Evolutionary conservation across 1,139 yeast genomes (phyloP).

Genomic region (Taiozyma onychis): DNA sequence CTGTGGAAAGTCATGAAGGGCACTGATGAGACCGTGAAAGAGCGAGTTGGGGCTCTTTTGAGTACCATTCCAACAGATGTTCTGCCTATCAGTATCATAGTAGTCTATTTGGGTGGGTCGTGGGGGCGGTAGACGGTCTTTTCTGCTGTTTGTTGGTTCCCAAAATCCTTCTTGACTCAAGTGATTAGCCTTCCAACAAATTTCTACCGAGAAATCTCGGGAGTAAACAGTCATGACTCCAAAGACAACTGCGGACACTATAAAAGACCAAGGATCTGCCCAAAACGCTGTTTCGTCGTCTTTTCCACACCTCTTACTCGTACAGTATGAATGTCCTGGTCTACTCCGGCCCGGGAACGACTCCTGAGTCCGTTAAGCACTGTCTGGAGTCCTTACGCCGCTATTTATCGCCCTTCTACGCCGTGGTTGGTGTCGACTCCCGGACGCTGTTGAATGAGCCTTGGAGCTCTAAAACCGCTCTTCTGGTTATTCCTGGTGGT

Average conservation of each 20-base stretch:
- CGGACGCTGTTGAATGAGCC: conserved; percentile 69
- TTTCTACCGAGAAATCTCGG: neutral
- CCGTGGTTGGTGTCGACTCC: conserved; percentile 70
- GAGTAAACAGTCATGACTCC: neutral
- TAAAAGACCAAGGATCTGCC: neutral
- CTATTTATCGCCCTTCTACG: conserved; percentile 82
- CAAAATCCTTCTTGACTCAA: neutral
- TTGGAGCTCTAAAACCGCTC: conserved; percentile 76
- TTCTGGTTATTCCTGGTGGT: conserved; percentile 91
- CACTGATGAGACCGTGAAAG: neutral
- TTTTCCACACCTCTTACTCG: neutral
- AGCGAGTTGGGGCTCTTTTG: neutral
- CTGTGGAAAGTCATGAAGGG: neutral
- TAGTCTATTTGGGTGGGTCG: neutral
- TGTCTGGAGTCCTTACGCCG: conserved; percentile 69
- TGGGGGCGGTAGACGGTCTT: neutral
- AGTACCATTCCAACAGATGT: neutral
- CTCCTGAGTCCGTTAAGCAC: conserved; percentile 81
- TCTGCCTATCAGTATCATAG: neutral
- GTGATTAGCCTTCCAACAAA: neutral
- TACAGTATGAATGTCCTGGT: conserved; percentile 68
- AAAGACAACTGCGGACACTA: neutral
- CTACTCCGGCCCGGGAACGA: conserved; percentile 82
- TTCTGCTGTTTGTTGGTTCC: neutral
- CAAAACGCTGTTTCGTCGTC: neutral